Evolutionary conservation across 2,329 filamentous ascomycete species (phyloP).

Genomic region (Hirsutella thompsonii): DNA sequence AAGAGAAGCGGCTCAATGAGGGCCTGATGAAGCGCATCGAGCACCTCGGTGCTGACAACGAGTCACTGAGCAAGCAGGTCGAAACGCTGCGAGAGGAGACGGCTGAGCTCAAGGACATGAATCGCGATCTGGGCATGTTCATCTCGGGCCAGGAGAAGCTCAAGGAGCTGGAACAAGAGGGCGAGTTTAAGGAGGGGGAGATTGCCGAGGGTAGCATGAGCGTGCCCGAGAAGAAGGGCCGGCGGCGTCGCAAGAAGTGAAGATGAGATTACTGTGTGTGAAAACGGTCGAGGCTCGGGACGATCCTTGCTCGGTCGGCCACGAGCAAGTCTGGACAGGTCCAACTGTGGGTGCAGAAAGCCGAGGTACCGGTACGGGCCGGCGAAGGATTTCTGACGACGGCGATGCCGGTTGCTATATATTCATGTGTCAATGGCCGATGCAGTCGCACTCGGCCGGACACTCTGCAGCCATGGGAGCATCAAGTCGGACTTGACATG

Average conservation of each 20-base stretch:
- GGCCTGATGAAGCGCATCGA: conserved; percentile 73
- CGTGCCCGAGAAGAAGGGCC: conserved; percentile 46
- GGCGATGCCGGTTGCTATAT: no score
- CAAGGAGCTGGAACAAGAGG: conserved; percentile 52
- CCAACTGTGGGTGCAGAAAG: no score
- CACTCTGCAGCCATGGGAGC: no score
- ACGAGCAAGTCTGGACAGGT: no score
- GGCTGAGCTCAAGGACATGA: conserved; percentile 69
- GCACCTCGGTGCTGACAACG: conserved; percentile 53
- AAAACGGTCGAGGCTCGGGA: no score
- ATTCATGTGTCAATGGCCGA: no score
- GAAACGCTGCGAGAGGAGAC: conserved; percentile 48
- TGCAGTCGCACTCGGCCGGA: no score
- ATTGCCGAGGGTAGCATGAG: conserved; percentile 60
- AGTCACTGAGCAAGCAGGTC: conserved; percentile 42
- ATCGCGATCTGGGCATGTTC: conserved; percentile 77
- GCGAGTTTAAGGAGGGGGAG: conserved; percentile 51
- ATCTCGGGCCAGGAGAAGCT: conserved; percentile 76
- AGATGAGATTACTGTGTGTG: no score
- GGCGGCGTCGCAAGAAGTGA: conserved; percentile 30
- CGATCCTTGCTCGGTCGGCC: no score
- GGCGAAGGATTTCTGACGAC: neutral
- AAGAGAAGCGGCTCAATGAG: conserved; percentile 77
- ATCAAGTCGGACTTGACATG: no score
- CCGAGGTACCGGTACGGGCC: neutral